phyloP scores from a whole-genome alignment of 164 flowering plant species.

The Tinospora cordifolia region DNA sequence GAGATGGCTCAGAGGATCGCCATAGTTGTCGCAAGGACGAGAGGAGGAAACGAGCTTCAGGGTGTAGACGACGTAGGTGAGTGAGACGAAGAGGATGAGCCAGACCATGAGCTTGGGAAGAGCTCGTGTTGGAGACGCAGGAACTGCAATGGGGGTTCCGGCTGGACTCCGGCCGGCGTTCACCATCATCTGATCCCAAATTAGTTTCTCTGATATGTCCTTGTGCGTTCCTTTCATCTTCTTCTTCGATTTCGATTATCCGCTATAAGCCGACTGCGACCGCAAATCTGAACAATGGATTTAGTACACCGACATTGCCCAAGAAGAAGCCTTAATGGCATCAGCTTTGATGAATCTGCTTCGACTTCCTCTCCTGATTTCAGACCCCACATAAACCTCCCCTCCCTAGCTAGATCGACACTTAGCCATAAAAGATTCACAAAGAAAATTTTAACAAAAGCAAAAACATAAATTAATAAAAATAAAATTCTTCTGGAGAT shows the following conservation, averaged over 20 bases:
- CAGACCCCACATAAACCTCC: background rate
- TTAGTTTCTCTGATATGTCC: slow-evolving; percentile 41
- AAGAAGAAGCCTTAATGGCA: background rate
- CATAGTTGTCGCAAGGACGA: slow-evolving; percentile 5
- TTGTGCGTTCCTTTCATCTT: slow-evolving; percentile 41
- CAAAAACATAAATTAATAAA: background rate
- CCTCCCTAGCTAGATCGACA: too few relatives aligned
- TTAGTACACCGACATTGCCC: too few relatives aligned
- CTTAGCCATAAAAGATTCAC: too few relatives aligned
- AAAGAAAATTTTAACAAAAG: too few relatives aligned
- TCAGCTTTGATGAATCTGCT: background rate
- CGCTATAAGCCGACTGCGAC: too few relatives aligned
- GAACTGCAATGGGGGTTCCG: slow-evolving; percentile 10
- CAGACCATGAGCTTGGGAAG: slow-evolving; percentile 46
- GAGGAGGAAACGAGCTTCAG: slow-evolving; percentile 44
- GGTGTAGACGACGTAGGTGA: slow-evolving; percentile 64
- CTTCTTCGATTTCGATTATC: slow-evolving; percentile 2
- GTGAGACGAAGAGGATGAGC: slow-evolving; percentile 52
- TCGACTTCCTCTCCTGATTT: background rate
- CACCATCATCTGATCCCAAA: slow-evolving; percentile 48
- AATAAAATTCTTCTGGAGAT: too few relatives aligned
- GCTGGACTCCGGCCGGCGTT: slow-evolving; percentile 15
- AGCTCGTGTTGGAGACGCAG: slow-evolving; percentile 15
- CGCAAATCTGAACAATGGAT: too few relatives aligned
- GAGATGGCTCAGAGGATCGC: background rate